These are phyloP conservation scores for Aureobasidium sp. DNA, from an alignment of 2,329 filamentous ascomycete genomes.

Conservation along the genomic window DNA sequence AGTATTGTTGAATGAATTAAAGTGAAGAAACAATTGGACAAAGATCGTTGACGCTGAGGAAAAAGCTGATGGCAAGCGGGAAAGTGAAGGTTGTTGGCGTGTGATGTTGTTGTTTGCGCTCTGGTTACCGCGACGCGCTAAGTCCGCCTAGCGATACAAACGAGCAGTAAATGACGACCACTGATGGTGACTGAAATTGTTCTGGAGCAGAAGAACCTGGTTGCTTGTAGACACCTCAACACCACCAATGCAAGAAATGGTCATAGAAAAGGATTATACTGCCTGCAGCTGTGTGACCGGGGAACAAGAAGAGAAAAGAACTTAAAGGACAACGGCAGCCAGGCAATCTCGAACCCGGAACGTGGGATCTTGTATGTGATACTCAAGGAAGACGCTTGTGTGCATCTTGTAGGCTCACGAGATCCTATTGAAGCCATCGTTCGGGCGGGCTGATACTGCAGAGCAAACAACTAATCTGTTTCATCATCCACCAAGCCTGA, in stretches of 20 bases:
- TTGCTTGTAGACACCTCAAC: conserved; percentile 1
- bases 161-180: background rate
- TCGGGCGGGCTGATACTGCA: background rate
- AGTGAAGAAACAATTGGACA: background rate
- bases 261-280: conserved; percentile 9
- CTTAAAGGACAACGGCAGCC: background rate
- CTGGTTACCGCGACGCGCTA: background rate
- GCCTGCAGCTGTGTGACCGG: conserved; percentile 9
- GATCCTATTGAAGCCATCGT: background rate
- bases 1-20: conserved; percentile 9
- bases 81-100: conserved; percentile 5
- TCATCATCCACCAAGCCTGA: background rate
- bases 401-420: background rate
- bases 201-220: background rate
- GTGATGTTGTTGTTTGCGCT: conserved; percentile 10
- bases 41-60: background rate
- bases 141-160: conserved; percentile 9
- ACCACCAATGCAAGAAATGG: background rate
- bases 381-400: background rate
- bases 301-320: background rate
- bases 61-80: background rate
- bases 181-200: background rate
- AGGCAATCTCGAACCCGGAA: background rate
- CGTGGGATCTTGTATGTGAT: background rate
- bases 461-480: conserved; percentile 7